Percentiles rank a stretch among this genome's conserved stretches.
Conservation (phyloP, 441 rosid genomes). For the Manihot esculenta region DNA sequence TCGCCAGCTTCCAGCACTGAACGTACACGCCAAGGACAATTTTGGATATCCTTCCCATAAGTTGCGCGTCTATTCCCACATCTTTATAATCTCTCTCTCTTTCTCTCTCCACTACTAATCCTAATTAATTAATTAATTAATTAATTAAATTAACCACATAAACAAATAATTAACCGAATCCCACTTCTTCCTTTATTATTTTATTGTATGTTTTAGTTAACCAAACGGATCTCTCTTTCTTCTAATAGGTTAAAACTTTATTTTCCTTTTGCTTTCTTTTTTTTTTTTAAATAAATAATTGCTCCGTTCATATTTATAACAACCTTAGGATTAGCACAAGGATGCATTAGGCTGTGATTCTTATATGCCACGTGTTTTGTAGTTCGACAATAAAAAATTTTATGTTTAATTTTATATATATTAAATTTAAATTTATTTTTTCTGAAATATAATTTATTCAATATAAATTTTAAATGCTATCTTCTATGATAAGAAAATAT, state of each 20-base stretch:
- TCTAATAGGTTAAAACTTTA: conserved; percentile 25
- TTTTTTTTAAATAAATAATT: background rate
- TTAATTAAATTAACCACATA: background rate
- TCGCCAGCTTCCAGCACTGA: conserved; percentile 38
- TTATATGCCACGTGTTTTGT: no score
- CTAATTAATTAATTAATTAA: background rate
- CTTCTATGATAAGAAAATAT: no score
- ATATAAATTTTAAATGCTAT: no score
- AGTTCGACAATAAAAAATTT: no score
- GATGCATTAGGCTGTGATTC: background rate
- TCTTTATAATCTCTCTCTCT: conserved; percentile 3
- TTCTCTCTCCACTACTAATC: conserved; percentile 26
- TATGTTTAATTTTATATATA: no score
- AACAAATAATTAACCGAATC: conserved; percentile 51
- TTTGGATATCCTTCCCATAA: conserved; percentile 20
- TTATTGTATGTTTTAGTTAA: conserved; percentile 29
- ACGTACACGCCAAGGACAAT: conserved; percentile 50
- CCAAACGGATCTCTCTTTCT: conserved; percentile 34
- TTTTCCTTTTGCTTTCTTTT: background rate
- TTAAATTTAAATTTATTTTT: no score
- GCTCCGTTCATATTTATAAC: background rate
- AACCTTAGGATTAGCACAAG: conserved; percentile 14
- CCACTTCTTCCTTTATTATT: conserved; percentile 42
- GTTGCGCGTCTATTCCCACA: conserved; percentile 15
- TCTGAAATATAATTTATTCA: no score